Conservation (phyloP, 768 basidiomycete genomes). For the Udeniomyces megalosporus region DNA sequence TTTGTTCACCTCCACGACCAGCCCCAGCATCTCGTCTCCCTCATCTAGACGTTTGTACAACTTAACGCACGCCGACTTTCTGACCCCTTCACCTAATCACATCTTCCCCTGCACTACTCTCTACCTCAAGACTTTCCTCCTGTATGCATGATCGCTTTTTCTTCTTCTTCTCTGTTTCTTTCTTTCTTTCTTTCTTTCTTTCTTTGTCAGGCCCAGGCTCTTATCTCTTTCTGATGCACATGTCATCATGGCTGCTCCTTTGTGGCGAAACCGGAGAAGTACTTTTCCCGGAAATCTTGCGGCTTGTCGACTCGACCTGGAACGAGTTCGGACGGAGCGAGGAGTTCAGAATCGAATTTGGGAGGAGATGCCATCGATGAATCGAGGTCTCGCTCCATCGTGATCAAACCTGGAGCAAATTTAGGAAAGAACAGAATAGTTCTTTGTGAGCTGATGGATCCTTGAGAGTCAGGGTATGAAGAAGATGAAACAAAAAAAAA, state of each 20-base stretch:
- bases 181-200: background rate
- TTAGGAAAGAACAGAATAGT: too few species aligned
- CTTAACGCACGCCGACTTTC: too few species aligned
- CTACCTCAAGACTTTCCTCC: background rate
- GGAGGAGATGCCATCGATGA: constrained; percentile 34
- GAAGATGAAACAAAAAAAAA: constrained; percentile 31
- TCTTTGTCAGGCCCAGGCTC: background rate
- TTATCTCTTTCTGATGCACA: background rate
- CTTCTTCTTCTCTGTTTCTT: background rate
- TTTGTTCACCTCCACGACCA: too few species aligned
- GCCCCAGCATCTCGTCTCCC: too few species aligned
- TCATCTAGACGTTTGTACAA: too few species aligned
- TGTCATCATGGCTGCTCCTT: background rate
- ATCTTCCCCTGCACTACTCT: too few species aligned
- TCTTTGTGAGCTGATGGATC: background rate
- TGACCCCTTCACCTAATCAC: too few species aligned
- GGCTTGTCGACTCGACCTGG: constrained; percentile 1
- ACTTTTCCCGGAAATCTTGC: constrained; percentile 58
- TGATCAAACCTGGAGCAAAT: background rate
- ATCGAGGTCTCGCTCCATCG: constrained; percentile 27
- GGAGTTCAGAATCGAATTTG: constrained; percentile 34
- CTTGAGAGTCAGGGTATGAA: too few species aligned
- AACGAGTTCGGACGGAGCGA: background rate
- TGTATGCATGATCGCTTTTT: background rate
- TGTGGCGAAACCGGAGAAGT: constrained; percentile 55